Evolutionary conservation across 768 basidiomycete genomes (phyloP).

Genomic region (Pulveroboletus sp.): DNA sequence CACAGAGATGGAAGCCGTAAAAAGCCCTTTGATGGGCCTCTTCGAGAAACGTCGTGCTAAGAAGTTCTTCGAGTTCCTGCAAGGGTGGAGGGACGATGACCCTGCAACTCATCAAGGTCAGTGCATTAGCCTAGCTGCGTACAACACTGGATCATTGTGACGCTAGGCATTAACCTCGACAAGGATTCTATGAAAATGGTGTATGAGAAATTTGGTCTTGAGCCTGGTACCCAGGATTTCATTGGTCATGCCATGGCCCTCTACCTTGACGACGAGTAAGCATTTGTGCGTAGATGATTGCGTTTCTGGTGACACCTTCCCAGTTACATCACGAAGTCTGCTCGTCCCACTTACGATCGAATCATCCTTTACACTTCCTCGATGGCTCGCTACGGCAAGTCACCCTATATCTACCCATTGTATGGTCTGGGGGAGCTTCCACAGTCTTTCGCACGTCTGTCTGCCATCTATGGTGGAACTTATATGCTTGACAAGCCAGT

Average conservation of each 20-base stretch:
- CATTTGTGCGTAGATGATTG: neutral
- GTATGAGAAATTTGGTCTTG: constrained; percentile 95
- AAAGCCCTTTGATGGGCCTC: constrained; percentile 94
- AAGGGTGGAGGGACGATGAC: constrained; percentile 92
- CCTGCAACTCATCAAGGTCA: constrained; percentile 94
- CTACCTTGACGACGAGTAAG: constrained; percentile 95
- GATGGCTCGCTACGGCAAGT: constrained; percentile 99
- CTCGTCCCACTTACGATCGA: constrained; percentile 86
- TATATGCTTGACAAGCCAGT: constrained; percentile 99
- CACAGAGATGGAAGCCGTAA: constrained; percentile 96
- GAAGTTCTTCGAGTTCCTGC: constrained; percentile 97
- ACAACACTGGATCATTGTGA: neutral
- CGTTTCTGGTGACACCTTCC: constrained; percentile 10
- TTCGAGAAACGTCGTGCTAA: constrained; percentile 98
- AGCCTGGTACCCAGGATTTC: constrained; percentile 97
- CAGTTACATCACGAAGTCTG: constrained; percentile 91
- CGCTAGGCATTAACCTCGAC: constrained; percentile 79
- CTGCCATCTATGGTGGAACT: constrained; percentile 97
- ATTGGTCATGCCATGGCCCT: constrained; percentile 99
- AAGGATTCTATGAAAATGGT: constrained; percentile 89
- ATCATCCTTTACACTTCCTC: constrained; percentile 97
- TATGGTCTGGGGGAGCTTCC: constrained; percentile 99
- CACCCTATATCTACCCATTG: constrained; percentile 98
- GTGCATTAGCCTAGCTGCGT: constrained; percentile 10
- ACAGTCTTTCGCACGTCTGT: constrained; percentile 96